These are phyloP conservation scores for Cyclaneusma minus DNA, from an alignment of 2,329 filamentous ascomycete species.

Conservation along the genomic window DNA sequence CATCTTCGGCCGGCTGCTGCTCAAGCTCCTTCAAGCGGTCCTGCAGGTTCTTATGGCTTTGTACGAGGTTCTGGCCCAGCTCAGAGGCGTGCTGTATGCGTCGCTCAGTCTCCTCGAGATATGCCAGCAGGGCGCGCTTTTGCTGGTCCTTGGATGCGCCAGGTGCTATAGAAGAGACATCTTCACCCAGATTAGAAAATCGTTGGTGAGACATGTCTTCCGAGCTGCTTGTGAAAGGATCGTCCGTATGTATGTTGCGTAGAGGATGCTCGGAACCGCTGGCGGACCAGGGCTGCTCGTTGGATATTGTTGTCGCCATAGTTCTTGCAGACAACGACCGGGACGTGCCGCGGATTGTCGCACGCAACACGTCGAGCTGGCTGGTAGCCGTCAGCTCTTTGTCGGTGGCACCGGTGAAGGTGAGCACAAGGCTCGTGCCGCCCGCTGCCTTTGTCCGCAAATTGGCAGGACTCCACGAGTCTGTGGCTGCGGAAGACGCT, in stretches of 20 bases:
- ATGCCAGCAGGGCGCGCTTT: constrained; percentile 76
- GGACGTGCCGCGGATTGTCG: too few species aligned
- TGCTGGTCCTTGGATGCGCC: constrained; percentile 69
- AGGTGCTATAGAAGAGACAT: constrained; percentile 58
- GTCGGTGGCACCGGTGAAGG: too few species aligned
- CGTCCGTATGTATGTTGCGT: too few species aligned
- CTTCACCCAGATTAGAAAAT: constrained; percentile 64
- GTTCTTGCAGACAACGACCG: too few species aligned
- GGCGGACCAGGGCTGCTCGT: not conserved
- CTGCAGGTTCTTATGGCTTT: constrained; percentile 71
- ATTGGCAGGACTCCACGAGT: too few species aligned
- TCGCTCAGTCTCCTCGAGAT: constrained; percentile 82
- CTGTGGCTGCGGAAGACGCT: too few species aligned
- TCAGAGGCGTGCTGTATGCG: constrained; percentile 83
- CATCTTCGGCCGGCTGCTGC: constrained; percentile 55
- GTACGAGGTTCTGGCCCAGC: constrained; percentile 71
- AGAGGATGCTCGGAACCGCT: not conserved
- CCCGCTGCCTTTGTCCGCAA: too few species aligned
- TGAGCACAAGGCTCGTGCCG: too few species aligned
- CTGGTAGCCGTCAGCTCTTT: too few species aligned
- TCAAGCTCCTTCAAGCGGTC: constrained; percentile 78
- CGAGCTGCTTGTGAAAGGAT: not conserved
- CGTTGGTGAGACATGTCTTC: constrained; percentile 31
- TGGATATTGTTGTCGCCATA: too few species aligned
- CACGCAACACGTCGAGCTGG: too few species aligned